Evolutionary conservation across 768 basidiomycete genomes (phyloP), one percentile per base, ranked within the genome.

Genomic region (Lentinula aciculospora): DNA sequence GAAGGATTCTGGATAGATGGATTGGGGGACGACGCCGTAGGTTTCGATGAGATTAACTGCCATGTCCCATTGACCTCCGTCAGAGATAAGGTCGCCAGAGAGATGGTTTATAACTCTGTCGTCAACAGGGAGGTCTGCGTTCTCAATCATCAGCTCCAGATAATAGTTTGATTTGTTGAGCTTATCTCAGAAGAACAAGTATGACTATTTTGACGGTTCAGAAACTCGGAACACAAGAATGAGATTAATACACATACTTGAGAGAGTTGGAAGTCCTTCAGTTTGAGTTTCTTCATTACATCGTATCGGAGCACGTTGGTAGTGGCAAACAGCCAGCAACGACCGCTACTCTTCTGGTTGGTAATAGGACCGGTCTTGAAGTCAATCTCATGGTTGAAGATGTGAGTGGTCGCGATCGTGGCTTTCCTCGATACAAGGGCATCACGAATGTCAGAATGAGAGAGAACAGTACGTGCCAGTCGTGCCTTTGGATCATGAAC

Each of bases 31-130:
- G 39, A 95, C 74, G 47, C 96, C 96, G 66, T 96, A 97, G 44
- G 77, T 87, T 77, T 86, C 74, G 47, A 77, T 65, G 59, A 78
- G 71, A 62, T 75, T 83, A 63, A 81, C 78, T 5, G 73, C 58
- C 94, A 96, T 98, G 66, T 98, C 95, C 88, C 89, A 95, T 69
- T 96, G 94, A 7, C 94, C 95, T 50, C 94, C 94, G 67, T 97
- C 94, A 64, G 83, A 86, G 67, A 96, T 85, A 44, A 92, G 90
- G 59, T 88, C 88, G 6, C 71, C 66, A 8, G 89, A 80, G 46
- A 98, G 81, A 74, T 87, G 86, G 53, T 76, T 81, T 55, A 97
- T 76, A n/a, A 94, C 78, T 7, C 95, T 83, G 66, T 91, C 86
- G 55, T 96, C 91, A 51, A 95, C 72, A 0, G 91, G 87, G 39